phyloP scores from a whole-genome alignment of 495 filamentous ascomycete species.

The Hypomontagnella submonticulosa region DNA sequence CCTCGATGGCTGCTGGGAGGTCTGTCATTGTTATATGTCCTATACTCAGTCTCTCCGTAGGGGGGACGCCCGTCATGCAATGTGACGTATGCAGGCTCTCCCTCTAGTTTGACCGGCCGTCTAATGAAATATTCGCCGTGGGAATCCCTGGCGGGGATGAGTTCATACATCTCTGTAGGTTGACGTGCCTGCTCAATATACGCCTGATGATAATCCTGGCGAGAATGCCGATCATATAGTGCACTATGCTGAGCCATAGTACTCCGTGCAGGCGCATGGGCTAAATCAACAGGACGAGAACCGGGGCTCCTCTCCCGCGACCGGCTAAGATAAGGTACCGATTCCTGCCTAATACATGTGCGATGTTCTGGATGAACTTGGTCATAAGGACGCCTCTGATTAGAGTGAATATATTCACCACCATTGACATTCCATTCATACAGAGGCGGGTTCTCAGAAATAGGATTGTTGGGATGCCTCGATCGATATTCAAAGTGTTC shows the following conservation, averaged over 20 bases:
- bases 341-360: conserved; percentile 10
- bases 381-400: background rate
- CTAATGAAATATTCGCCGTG: conserved; percentile 59
- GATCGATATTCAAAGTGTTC: conserved; percentile 1
- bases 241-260: conserved; percentile 29
- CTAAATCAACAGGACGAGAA: conserved; percentile 23
- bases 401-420: background rate
- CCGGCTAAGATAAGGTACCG: conserved; percentile 7
- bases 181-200: conserved; percentile 46
- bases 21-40: background rate
- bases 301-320: conserved; percentile 23
- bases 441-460: background rate
- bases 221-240: conserved; percentile 29
- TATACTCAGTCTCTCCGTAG: conserved; percentile 13
- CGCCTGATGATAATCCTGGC: conserved; percentile 50
- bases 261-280: conserved; percentile 33
- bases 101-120: conserved; percentile 52
- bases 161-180: conserved; percentile 51
- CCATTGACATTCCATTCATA: background rate
- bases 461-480: background rate
- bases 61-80: conserved; percentile 3
- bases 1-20: background rate
- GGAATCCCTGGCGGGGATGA: conserved; percentile 57
- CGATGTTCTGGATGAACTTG: background rate
- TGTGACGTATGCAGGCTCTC: conserved; percentile 29